Evolutionary conservation across 768 basidiomycete species (phyloP).

Genomic region (Strobilomyces echinocephalus): DNA sequence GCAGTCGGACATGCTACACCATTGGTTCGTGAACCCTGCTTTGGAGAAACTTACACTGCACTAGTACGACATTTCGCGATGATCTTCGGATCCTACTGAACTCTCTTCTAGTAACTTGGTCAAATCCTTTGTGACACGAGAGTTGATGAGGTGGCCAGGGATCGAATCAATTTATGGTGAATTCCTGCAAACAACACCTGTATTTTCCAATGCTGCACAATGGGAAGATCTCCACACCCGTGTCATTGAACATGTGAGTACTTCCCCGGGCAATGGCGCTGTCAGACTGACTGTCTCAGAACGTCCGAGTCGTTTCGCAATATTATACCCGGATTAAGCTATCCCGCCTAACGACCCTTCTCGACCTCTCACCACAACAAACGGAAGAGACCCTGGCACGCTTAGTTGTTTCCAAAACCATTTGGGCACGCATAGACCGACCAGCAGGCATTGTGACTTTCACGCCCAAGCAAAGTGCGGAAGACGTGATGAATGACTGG

Average conservation of each 20-base stretch:
- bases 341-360: constrained; percentile 72
- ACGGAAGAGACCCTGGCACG: constrained; percentile 88
- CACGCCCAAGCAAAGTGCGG: constrained; percentile 72
- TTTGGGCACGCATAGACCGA: constrained; percentile 93
- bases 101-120: constrained; percentile 68
- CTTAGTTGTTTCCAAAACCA: constrained; percentile 85
- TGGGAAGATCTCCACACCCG: constrained; percentile 96
- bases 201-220: constrained; percentile 73
- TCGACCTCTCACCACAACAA: constrained; percentile 76
- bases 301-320: constrained; percentile 88
- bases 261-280: constrained; percentile 7
- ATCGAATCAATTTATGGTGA: constrained; percentile 86
- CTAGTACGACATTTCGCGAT: constrained; percentile 49
- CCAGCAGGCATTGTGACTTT: constrained; percentile 88
- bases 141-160: constrained; percentile 96
- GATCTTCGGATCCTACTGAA: constrained; percentile 2
- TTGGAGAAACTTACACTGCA: constrained; percentile 78
- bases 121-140: constrained; percentile 89
- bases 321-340: constrained; percentile 96
- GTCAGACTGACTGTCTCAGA: constrained; percentile 45
- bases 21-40: constrained; percentile 74
- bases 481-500: constrained; percentile 98
- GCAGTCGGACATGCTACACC: constrained; percentile 94
- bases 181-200: constrained; percentile 71
- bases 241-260: constrained; percentile 89